Base-by-base conservation (phyloP, 2,329 filamentous ascomycete species). In the Cladorrhinum sp. region DNA sequence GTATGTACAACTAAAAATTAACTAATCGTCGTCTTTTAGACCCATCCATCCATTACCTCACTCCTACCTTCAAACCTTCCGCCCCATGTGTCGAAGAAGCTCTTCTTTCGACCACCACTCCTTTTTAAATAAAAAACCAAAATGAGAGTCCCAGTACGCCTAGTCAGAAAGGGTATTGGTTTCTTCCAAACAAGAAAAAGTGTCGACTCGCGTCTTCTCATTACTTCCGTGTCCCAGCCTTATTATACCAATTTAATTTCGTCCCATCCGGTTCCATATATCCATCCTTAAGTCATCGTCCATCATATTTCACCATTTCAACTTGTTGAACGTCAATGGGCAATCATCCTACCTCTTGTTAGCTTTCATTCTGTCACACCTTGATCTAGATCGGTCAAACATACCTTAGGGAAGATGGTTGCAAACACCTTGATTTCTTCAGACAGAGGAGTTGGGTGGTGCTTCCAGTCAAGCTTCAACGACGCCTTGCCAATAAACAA, bases 351-450 rank as follows among this genome's bases (percentile, higher is more conserved):
- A 66, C 3, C 18, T 49, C 42, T 68, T 55, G 59, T 68, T 54
- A 67, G 65, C 52, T 58, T 21, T 46, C 16, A 42, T 57, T 26
- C 18, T 62, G 9, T 57, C 23, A 55, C 20, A 36, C 3, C 48
- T 30, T 64, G 9, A 10, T 36, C 59, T 62, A 16, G 18, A 54
- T 14, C n/a, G 3, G 2, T 48, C 26, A 55, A 56, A 79, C 87
- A 75, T 78, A 96, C 93, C 89, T 90, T 89, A 60, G 95, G 95
- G 83, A 99, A 99, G 69, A 99, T 96, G 26, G 92, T 97, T 46
- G 95, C 95, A 78, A 98, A 99, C 67, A 98, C 94, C 80, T 96
- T 94, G 77, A 99, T 98, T 76, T 96, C 88, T 79, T 99, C 95
- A 0, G 91, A 96, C 62, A 81, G 72, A 0, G 90, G 86, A 10